Conservation (phyloP, 177 flowering plant genomes). For the Vitis hybrid region DNA sequence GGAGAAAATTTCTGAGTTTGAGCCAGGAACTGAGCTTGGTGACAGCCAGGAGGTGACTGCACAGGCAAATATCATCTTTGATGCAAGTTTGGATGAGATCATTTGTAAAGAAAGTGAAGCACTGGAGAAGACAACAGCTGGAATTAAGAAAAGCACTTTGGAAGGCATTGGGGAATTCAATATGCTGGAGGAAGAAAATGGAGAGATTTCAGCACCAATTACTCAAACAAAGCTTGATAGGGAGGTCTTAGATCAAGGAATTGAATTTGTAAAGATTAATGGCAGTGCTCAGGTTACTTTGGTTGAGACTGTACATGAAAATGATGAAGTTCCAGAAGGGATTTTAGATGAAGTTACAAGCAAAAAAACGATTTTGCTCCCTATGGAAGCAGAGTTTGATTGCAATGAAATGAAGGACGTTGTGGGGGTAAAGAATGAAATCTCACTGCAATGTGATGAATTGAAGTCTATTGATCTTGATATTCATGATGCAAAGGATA, state of each 20-base stretch:
- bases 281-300: neutral
- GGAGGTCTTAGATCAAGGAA: neutral
- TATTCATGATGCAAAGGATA: constrained; percentile 1
- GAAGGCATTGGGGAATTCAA: neutral
- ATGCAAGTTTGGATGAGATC: neutral
- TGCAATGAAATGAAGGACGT: neutral
- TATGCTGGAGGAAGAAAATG: neutral
- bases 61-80: neutral
- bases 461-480: constrained; percentile 4
- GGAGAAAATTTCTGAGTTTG: too few relatives aligned
- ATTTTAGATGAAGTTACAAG: neutral
- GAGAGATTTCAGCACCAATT: neutral
- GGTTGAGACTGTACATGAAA: neutral
- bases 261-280: neutral
- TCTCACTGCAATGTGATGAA: neutral
- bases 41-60: neutral
- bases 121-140: neutral
- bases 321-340: neutral
- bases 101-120: neutral
- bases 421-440: neutral
- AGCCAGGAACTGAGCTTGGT: neutral
- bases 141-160: neutral
- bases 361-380: neutral
- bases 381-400: neutral
- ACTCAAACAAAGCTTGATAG: neutral